Base-by-base conservation (phyloP, 805 yeast genomes). In the Candida insectorum region DNA sequence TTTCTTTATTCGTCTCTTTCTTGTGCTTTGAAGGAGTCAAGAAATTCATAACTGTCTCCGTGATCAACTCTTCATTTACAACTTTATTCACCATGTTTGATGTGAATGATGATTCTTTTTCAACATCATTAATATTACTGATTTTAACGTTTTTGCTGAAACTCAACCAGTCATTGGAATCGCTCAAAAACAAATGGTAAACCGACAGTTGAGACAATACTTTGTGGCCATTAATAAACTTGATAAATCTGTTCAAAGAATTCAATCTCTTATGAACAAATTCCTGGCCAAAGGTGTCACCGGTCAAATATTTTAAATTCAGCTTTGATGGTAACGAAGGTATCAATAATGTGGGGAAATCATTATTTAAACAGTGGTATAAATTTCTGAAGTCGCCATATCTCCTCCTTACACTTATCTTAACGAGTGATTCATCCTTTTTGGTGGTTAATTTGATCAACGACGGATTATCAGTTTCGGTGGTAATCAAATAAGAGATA, bases 251-350 rank as follows among this genome's bases (percentile, higher is more conserved):
- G 45, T 81, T 78, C 27, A 91, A 65, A 4, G 96, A 85, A 29
- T 80, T 77, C 3, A 94, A 81, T 46, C 98, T 67, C 54, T 85
- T 85, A 40, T 71, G 67, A 0, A 96, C 91, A 57, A 93, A 93
- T 38, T 85, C 88, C 10, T 76, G 69, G 17, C 91, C 79, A 54
- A 91, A 91, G 24, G 97, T 70, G 49, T 91, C 97, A 8, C 98
- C 97, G 24, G 94, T 88, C 33, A 91, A 71, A 58, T 93, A 91
- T 55, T 91, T 96, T 47, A 91, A 68, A 40, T 95, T 76, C 62
- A 85, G 85, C 57, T 88, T 89, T 41, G 91, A 94, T 0, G 98
- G 98, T 34, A 91, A 68, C 10, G 97, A 97, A 1, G 98, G 98
- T 0, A 91, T 77, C 10, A 93, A 76, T 39, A 85, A 71, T 4